These are phyloP conservation scores for Backusella tarrabulga DNA, from an alignment of 192 early-diverging fungal species.

Conservation along the genomic window DNA sequence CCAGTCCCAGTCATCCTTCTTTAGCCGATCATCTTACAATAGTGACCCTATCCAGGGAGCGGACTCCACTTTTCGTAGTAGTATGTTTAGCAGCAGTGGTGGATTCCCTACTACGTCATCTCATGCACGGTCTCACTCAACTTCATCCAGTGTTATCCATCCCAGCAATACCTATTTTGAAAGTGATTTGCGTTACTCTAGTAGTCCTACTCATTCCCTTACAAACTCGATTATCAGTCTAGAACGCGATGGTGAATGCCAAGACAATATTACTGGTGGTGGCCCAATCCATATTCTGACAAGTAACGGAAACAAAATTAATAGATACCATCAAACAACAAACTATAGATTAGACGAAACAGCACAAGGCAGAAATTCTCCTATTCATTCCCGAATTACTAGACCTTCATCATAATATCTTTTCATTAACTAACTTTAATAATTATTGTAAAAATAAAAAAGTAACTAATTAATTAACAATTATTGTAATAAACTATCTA, in stretches of 20 bases:
- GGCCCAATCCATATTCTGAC: neutral
- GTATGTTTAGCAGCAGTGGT: slow-evolving; percentile 15
- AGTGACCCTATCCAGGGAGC: neutral
- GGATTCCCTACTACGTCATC: neutral
- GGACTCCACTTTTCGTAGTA: slow-evolving; percentile 11
- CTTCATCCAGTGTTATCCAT: slow-evolving; percentile 9
- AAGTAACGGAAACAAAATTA: neutral
- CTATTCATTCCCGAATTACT: slow-evolving; percentile 12
- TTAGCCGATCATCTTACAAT: slow-evolving; percentile 2
- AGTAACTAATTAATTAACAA: too few species aligned
- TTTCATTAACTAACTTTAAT: neutral
- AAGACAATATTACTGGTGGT: neutral
- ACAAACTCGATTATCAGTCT: slow-evolving; percentile 18
- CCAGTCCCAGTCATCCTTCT: slow-evolving; percentile 28
- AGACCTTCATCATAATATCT: neutral
- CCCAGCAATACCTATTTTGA: neutral
- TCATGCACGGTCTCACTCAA: neutral
- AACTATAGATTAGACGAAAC: slow-evolving; percentile 8
- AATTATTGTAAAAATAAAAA: too few species aligned
- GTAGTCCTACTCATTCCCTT: slow-evolving; percentile 5
- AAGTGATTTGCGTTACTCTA: slow-evolving; percentile 15
- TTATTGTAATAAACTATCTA: neutral
- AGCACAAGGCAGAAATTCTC: slow-evolving; percentile 13
- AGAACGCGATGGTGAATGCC: neutral
- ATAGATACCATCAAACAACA: slow-evolving; percentile 8